Conservation (phyloP, 164 flowering plant genomes). For the Saururus chinensis region DNA sequence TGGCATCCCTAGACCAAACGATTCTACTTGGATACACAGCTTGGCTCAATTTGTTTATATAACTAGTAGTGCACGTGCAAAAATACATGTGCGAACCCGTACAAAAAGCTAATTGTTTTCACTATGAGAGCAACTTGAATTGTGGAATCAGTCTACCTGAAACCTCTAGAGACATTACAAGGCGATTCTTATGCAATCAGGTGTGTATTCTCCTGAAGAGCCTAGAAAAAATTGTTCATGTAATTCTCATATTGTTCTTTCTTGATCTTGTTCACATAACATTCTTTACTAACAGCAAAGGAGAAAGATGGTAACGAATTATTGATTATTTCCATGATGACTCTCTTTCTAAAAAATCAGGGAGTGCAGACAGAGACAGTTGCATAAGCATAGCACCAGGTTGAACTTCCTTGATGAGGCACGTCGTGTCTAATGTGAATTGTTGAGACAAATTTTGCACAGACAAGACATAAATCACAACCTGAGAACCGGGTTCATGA, state of each 20-base stretch:
- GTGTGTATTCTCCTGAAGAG: too few species aligned
- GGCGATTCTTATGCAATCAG: too few species aligned
- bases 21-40: too few species aligned
- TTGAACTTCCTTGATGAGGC: conserved; percentile 44
- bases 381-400: conserved; percentile 79
- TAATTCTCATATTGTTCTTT: conserved; percentile 58
- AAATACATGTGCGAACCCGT: too few species aligned
- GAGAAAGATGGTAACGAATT: conserved; percentile 50
- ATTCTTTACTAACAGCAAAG: conserved; percentile 48
- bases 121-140: too few species aligned
- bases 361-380: conserved; percentile 21
- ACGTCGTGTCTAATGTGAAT: conserved; percentile 59
- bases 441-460: conserved; percentile 72
- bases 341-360: conserved; percentile 12
- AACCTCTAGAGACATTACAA: too few species aligned
- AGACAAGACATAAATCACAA: conserved; percentile 57
- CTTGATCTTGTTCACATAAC: conserved; percentile 50
- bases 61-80: too few species aligned
- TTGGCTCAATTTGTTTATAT: too few species aligned
- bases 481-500: conserved; percentile 39
- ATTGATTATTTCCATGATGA: not conserved
- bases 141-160: too few species aligned
- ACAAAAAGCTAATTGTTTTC: too few species aligned
- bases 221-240: too few species aligned
- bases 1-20: too few species aligned